Conservation (phyloP, 2,329 filamentous ascomycete species). For the Myriosclerotinia duriaeana region DNA sequence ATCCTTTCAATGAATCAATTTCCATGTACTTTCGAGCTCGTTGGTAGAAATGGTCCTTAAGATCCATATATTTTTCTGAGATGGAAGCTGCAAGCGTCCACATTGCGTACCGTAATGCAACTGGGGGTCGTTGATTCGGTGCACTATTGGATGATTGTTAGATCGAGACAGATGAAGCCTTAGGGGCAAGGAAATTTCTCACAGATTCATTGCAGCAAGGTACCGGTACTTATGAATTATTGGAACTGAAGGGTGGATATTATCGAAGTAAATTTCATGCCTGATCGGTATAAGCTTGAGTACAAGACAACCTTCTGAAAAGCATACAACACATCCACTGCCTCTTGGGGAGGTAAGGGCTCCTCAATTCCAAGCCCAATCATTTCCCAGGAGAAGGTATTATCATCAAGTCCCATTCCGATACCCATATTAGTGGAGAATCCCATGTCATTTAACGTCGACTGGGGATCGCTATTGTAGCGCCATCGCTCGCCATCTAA, state of each 20-base stretch:
- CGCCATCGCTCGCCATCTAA: constrained; percentile 56
- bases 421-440: constrained; percentile 50
- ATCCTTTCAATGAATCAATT: constrained; percentile 84
- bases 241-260: constrained; percentile 79
- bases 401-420: constrained; percentile 51
- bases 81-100: constrained; percentile 91
- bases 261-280: constrained; percentile 85
- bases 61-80: constrained; percentile 73
- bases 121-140: constrained; percentile 80
- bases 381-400: constrained; percentile 78
- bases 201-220: constrained; percentile 82
- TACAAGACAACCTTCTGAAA: constrained; percentile 9
- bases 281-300: constrained; percentile 45
- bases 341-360: constrained; percentile 63
- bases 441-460: constrained; percentile 57
- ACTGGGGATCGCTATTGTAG: constrained; percentile 52
- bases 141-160: constrained; percentile 48
- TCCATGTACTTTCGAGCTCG: constrained; percentile 88
- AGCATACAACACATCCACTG: constrained; percentile 77
- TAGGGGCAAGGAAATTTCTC: constrained; percentile 37
- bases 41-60: constrained; percentile 88
- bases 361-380: constrained; percentile 69
- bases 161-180: neutral
- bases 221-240: constrained; percentile 90
- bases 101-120: constrained; percentile 89